Conservation (phyloP, 371 early-diverging fungal genomes). For the Choanephora cucurbitarum region DNA sequence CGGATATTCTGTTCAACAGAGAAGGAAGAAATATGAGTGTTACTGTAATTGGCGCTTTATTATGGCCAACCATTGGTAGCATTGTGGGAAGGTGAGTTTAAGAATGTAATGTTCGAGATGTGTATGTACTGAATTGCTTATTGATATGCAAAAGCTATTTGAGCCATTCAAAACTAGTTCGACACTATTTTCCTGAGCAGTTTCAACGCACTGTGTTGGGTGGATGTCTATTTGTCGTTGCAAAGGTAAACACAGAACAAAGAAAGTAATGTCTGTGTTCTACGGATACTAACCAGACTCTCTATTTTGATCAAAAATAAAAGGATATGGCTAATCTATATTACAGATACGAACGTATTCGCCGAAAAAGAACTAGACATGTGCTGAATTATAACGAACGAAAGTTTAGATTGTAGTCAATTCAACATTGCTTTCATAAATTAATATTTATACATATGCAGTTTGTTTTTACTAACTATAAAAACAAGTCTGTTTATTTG, state of each 20-base stretch:
- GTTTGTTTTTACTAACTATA: too few relatives aligned
- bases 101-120: too few relatives aligned
- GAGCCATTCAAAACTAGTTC: slow-evolving; percentile 36
- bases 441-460: too few relatives aligned
- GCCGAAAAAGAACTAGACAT: slow-evolving; percentile 11
- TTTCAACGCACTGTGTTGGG: slow-evolving; percentile 57
- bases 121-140: too few relatives aligned
- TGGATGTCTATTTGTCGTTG: slow-evolving; percentile 54
- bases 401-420: not conserved
- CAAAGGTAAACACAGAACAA: slow-evolving; percentile 33
- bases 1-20: slow-evolving; percentile 20
- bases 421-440: too few relatives aligned
- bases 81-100: slow-evolving; percentile 31
- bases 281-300: not conserved
- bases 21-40: slow-evolving; percentile 39
- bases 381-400: slow-evolving; percentile 15
- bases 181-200: slow-evolving; percentile 46
- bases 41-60: slow-evolving; percentile 47
- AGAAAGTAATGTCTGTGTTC: too few relatives aligned
- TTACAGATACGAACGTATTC: slow-evolving; percentile 28
- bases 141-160: slow-evolving; percentile 39
- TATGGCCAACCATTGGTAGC: slow-evolving; percentile 39
- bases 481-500: too few relatives aligned
- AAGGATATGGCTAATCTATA: slow-evolving; percentile 29
- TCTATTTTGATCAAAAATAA: not conserved